These are phyloP conservation scores for Fraxinus paxiana DNA, from an alignment of 305 asterid genomes.

Conservation along the genomic window DNA sequence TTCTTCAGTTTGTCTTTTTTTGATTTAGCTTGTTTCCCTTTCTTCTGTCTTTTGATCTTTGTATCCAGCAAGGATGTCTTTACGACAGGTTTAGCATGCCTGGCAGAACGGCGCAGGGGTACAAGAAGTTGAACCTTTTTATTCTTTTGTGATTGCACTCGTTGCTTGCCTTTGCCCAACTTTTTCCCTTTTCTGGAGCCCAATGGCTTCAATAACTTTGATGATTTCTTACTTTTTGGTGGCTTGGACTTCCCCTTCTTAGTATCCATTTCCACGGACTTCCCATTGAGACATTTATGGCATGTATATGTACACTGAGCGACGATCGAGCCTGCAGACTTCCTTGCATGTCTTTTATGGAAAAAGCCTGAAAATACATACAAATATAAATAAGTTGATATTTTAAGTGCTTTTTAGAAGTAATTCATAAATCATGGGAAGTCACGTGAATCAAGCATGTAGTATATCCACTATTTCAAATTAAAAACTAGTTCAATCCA, in stretches of 20 bases:
- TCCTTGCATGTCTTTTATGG: constrained; percentile 65
- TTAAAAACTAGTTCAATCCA: constrained; percentile 13
- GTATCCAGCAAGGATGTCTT: constrained; percentile 39
- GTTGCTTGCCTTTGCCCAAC: constrained; percentile 41
- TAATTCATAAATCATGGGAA: constrained; percentile 16
- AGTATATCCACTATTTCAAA: constrained; percentile 19
- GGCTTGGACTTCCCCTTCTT: constrained; percentile 33
- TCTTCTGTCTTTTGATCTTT: constrained; percentile 46
- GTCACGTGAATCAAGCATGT: neutral
- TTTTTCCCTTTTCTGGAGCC: constrained; percentile 41
- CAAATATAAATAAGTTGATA: constrained; percentile 17
- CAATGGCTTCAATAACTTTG: constrained; percentile 38
- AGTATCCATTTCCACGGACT: constrained; percentile 32
- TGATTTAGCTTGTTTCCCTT: constrained; percentile 45
- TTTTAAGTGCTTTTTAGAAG: constrained; percentile 4
- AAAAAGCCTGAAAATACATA: constrained; percentile 53
- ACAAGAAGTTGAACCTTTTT: constrained; percentile 38
- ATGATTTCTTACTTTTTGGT: constrained; percentile 38
- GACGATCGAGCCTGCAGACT: constrained; percentile 44
- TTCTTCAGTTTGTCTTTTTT: constrained; percentile 33
- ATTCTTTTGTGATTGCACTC: constrained; percentile 34
- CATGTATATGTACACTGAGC: constrained; percentile 51
- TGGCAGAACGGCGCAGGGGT: constrained; percentile 83
- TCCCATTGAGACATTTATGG: constrained; percentile 52
- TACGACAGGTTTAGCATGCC: constrained; percentile 49